These are phyloP conservation scores for Shiraia sp. DNA, from an alignment of 2,329 filamentous ascomycete genomes.

Conservation along the genomic window DNA sequence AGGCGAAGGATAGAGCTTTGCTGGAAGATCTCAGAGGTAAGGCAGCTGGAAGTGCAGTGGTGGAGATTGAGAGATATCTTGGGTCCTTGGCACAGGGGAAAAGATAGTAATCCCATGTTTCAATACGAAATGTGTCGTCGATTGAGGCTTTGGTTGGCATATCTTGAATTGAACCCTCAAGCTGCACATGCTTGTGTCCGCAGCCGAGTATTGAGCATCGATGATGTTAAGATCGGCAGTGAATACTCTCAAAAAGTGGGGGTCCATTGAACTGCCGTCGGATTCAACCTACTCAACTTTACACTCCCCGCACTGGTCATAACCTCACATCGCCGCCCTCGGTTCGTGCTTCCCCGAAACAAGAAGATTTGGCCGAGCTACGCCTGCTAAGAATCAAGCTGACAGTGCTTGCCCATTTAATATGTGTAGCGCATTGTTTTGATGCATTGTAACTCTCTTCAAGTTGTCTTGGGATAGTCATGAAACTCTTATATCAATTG, in stretches of 20 bases:
- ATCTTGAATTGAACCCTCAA: too few species aligned
- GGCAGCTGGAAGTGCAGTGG: slow-evolving; percentile 69
- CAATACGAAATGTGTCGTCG: background rate
- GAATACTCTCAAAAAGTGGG: too few species aligned
- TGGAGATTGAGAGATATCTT: slow-evolving; percentile 82
- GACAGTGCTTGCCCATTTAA: too few species aligned
- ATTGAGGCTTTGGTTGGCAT: too few species aligned
- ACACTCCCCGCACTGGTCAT: too few species aligned
- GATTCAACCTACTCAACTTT: slow-evolving; percentile 6
- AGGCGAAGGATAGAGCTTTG: slow-evolving; percentile 75
- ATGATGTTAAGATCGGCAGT: too few species aligned
- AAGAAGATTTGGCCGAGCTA: background rate
- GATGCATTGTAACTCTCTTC: background rate
- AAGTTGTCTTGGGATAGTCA: background rate
- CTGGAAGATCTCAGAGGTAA: slow-evolving; percentile 74
- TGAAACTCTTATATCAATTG: slow-evolving; percentile 3
- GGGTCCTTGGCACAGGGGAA: slow-evolving; percentile 47
- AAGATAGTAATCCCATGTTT: slow-evolving; percentile 1
- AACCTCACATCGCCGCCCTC: slow-evolving; percentile 16
- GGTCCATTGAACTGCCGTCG: slow-evolving; percentile 9
- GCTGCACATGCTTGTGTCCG: too few species aligned
- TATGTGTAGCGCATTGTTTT: background rate
- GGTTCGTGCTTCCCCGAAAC: slow-evolving; percentile 7
- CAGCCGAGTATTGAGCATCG: too few species aligned
- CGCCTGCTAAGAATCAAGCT: background rate